A percentile compares a stretch with the other conserved stretches of the same genome.
Conservation (phyloP, 257 asterid genomes). For the Verbena officinalis region DNA sequence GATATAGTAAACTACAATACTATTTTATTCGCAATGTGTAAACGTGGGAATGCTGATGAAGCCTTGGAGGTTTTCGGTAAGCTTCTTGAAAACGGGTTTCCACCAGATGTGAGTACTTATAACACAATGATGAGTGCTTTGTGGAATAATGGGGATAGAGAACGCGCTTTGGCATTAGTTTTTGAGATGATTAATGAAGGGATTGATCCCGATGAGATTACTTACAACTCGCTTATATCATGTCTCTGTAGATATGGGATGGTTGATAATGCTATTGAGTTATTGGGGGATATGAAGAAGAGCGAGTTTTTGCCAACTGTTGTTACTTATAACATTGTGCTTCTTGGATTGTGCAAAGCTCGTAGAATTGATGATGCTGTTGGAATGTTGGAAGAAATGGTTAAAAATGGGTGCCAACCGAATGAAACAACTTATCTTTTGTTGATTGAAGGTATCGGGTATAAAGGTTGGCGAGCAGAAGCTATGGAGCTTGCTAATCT, state of each 20-base stretch:
- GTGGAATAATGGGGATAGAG: constrained; percentile 70
- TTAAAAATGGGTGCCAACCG: constrained; percentile 55
- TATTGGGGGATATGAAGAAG: constrained; percentile 64
- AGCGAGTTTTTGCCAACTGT: constrained; percentile 59
- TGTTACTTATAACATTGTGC: constrained; percentile 66
- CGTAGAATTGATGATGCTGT: constrained; percentile 64
- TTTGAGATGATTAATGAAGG: constrained; percentile 67
- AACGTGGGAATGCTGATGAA: constrained; percentile 58
- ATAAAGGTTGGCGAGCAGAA: constrained; percentile 66
- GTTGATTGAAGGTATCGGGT: constrained; percentile 83
- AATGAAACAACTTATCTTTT: constrained; percentile 69
- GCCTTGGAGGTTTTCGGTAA: constrained; percentile 75
- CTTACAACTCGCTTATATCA: constrained; percentile 81
- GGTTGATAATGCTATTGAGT: constrained; percentile 68
- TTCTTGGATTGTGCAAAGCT: constrained; percentile 83
- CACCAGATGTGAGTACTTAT: constrained; percentile 83
- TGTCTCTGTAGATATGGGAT: constrained; percentile 79
- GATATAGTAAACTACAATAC: constrained; percentile 83
- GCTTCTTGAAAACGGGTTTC: constrained; percentile 63
- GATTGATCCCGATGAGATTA: constrained; percentile 71
- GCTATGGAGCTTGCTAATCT: constrained; percentile 64
- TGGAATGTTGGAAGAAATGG: constrained; percentile 56
- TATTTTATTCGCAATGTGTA: constrained; percentile 72
- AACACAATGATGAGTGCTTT: constrained; percentile 73
- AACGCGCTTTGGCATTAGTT: constrained; percentile 50